Evolutionary conservation across 345 rosid species (phyloP), one percentile per base, ranked within the genome.

Genomic region (Limnanthes douglasii): DNA sequence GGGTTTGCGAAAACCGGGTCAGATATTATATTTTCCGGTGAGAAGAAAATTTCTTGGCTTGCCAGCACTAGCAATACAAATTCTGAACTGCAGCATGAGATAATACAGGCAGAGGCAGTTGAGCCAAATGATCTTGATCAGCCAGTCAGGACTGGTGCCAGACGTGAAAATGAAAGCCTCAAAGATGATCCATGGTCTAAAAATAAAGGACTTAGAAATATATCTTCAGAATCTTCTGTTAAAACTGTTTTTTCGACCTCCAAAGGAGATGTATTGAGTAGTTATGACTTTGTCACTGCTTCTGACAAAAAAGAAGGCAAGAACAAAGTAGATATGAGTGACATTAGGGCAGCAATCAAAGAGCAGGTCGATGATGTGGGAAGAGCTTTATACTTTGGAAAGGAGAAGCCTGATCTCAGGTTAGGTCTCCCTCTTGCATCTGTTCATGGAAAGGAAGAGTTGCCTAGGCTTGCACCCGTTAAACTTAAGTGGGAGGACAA

Each of bases 401-500:
- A 81, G 20, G 72, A 57, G 44, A 81, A 59, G 51, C 62, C 34
- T 31, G 48, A 51, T n/a, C 51, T 60, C 31, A 48, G 54, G 47
- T 39, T 69, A 22, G 65, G 68, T 34, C 73, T 69, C 46, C 60
- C 94, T 11, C 67, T 61, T 59, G 48, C 56, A 31, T 51, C 66
- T 56, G 88, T 69, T 57, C 58, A 62, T 45, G 47, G 72, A 18
- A 85, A 66, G 64, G 94, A 92, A 60, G 96, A 85, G 54, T 66
- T 65, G 22, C 99, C 99, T 30, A 69, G 93, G 66, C 69, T 92
- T 55, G 88, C 99, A 41, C 99, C 96, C 2, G 99, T 92, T 50
- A 92, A 69, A 59, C 85, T 92, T 33, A 92, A 85, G 60, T 85
- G 93, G 5, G 99, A 77, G 52, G 94, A 92, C 48, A 85, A 75